Percentiles rank a stretch among this genome's conserved stretches.
These are phyloP conservation scores for Tolypocladium capitatum DNA, from an alignment of 2,329 filamentous ascomycete species.

Conservation along the genomic window DNA sequence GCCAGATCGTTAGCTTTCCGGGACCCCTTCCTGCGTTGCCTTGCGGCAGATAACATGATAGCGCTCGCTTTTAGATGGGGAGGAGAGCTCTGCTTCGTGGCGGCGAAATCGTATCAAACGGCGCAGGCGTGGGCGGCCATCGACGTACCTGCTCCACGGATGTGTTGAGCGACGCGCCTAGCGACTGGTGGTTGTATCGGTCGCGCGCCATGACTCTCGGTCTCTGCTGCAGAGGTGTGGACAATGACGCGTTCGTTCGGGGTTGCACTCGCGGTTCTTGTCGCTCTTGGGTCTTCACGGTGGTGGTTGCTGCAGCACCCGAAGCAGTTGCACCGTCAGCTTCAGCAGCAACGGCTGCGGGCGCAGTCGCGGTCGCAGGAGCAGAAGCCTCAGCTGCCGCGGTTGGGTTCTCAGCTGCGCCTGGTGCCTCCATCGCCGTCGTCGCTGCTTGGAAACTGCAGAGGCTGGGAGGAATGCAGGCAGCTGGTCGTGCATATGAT, in stretches of 20 bases:
- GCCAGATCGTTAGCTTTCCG: neutral
- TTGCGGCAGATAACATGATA: neutral
- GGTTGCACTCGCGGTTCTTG: conserved; percentile 7
- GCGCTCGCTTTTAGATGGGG: neutral
- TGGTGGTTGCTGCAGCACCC: neutral
- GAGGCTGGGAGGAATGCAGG: neutral
- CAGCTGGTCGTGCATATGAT: neutral
- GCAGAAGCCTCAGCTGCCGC: neutral
- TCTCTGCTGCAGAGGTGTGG: conserved; percentile 12
- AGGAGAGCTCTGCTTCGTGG: neutral
- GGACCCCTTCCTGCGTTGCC: neutral
- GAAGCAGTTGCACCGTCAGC: conserved; percentile 1
- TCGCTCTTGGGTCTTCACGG: neutral
- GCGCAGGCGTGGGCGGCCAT: neutral
- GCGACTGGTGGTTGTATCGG: conserved; percentile 48
- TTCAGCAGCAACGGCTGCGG: conserved; percentile 1
- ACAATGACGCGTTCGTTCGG: conserved; percentile 5
- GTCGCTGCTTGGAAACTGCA: neutral
- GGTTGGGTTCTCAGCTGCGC: neutral
- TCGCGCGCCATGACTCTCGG: conserved; percentile 29
- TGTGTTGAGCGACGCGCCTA: conserved; percentile 50
- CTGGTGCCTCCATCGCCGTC: neutral
- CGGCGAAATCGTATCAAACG: neutral
- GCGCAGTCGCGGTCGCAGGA: neutral
- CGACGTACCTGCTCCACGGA: conserved; percentile 53